Evolutionary conservation across 2,329 filamentous ascomycete genomes (phyloP), one percentile per base, ranked within the genome.

Genomic region (Sarocladiaceae sp.): DNA sequence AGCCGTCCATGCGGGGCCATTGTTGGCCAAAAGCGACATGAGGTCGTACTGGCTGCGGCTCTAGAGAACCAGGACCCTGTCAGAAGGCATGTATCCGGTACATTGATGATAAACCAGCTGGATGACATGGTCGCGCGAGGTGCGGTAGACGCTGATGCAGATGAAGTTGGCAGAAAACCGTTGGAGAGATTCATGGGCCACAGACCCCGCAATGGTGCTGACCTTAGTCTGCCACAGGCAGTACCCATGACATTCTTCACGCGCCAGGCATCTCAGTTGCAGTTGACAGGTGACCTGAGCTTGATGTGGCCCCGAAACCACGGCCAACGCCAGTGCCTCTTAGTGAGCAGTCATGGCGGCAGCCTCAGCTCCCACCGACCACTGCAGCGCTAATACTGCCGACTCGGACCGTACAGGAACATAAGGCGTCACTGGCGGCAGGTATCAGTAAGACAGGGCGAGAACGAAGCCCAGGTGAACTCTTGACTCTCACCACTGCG

Each of bases 301-400:
- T n/a, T 20, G 12, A 19, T 7, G 26, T 9, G 13, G 26, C 9
- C 26, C 33, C 18, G n/a, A n/a, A n/a, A n/a, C n/a, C n/a, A n/a
- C n/a, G n/a, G n/a, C n/a, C n/a, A n/a, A n/a, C n/a, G n/a, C n/a
- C n/a, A n/a, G n/a, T n/a, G n/a, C n/a, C n/a, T n/a, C n/a, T n/a
- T n/a, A n/a, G n/a, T n/a, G n/a, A n/a, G n/a, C n/a, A n/a, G n/a
- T n/a, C n/a, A n/a, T n/a, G n/a, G n/a, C n/a, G n/a, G n/a, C n/a
- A n/a, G n/a, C 23, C 37, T 41, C 37, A 41, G 23, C 37, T 39
- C 15, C 33, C n/a, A n/a, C n/a, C n/a, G n/a, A n/a, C n/a, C n/a
- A n/a, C n/a, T n/a, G n/a, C n/a, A n/a, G n/a, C n/a, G n/a, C n/a
- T n/a, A n/a, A n/a, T n/a, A n/a, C n/a, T n/a, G n/a, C n/a, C n/a